Percentiles rank a stretch among this genome's conserved stretches.
These are phyloP conservation scores for Eucalyptus urophylla DNA, from an alignment of 345 rosid species.

Conservation along the genomic window DNA sequence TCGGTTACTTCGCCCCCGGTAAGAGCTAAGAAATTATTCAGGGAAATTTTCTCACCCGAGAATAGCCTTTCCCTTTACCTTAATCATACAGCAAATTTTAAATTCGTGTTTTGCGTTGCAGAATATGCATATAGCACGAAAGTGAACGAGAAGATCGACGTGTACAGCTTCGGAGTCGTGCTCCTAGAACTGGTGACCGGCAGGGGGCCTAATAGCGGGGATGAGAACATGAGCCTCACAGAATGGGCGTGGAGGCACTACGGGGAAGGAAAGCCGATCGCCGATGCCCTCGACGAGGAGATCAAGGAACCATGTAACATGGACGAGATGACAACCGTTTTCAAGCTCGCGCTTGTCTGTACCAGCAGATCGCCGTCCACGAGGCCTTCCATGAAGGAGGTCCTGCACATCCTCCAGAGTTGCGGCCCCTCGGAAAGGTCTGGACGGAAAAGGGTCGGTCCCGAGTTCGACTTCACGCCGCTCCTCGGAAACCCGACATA, in stretches of 20 bases:
- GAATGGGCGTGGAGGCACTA: constrained; percentile 77
- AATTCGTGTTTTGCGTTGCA: constrained; percentile 9
- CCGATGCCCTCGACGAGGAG: constrained; percentile 47
- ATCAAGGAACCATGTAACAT: constrained; percentile 24
- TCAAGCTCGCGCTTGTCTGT: constrained; percentile 58
- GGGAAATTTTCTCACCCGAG: background rate
- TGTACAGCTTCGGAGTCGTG: constrained; percentile 90
- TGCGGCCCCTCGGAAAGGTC: constrained; percentile 4
- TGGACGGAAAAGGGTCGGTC: constrained; percentile 3
- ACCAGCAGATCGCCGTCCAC: constrained; percentile 36
- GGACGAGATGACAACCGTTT: constrained; percentile 55
- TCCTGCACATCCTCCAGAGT: constrained; percentile 43
- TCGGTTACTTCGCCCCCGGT: constrained; percentile 93
- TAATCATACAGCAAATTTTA: background rate
- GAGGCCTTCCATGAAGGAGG: constrained; percentile 80
- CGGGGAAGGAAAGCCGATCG: constrained; percentile 26
- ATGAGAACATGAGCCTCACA: constrained; percentile 65
- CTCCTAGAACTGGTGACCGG: constrained; percentile 83
- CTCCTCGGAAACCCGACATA: constrained; percentile 18
- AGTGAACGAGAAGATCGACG: constrained; percentile 74
- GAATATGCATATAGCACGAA: constrained; percentile 68
- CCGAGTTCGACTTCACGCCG: constrained; percentile 23
- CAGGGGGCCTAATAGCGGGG: constrained; percentile 47
- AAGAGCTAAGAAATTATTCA: background rate
- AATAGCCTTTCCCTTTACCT: background rate